Evolutionary conservation across 352 stramenopile species (phyloP), one percentile per base, ranked within the genome.

Genomic region (Globisporangium nodosum): DNA sequence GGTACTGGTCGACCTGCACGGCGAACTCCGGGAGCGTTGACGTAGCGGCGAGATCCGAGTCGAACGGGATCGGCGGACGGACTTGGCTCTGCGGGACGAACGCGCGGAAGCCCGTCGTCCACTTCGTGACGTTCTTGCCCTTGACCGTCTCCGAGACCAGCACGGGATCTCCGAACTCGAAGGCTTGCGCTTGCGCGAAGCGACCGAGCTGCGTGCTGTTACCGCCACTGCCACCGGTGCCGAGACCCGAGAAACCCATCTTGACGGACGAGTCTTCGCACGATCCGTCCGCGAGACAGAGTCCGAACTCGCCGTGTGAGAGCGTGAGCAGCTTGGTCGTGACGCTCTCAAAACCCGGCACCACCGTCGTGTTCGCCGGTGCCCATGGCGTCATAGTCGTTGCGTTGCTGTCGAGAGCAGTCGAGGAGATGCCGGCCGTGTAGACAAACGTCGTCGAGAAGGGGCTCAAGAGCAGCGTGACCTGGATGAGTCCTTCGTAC

Each of bases 1-100:
- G 39, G 24, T 66, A 70, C 35, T 70, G 63, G 21, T 66, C 63
- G 30, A 70, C 54, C 12, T 48, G n/a, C 5, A 63, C 63, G 8
- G 24, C 24, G 35, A 70, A 67, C 27, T 47, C 37, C 1, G 59
- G 52, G 20, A 55, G 20, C 16, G 54, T 8, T 15, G 47, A 40
- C 11, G 49, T 15, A 5, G 24, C 21, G 4, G 52, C 52, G 3
- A 60, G 31, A 2, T 12, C 40, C 4, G 31, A 13, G 5, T 60
- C 47, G 31, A 60, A 69, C 2, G 63, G 63, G 1, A 66, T 60
- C 18, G 64, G 64, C 12, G 64, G 59, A 15, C 40, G 54, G 3
- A 61, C 3, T 11, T 54, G 49, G 40, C 50, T 63, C 16, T 66
- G 58, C 7, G 64, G 64, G 0, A 70, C 54, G 18, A 67, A 53